A percentile compares a stretch with the other conserved stretches of the same genome.
These are phyloP conservation scores for Xylaria sp. DNA, from an alignment of 2,329 filamentous ascomycete species.

Conservation along the genomic window DNA sequence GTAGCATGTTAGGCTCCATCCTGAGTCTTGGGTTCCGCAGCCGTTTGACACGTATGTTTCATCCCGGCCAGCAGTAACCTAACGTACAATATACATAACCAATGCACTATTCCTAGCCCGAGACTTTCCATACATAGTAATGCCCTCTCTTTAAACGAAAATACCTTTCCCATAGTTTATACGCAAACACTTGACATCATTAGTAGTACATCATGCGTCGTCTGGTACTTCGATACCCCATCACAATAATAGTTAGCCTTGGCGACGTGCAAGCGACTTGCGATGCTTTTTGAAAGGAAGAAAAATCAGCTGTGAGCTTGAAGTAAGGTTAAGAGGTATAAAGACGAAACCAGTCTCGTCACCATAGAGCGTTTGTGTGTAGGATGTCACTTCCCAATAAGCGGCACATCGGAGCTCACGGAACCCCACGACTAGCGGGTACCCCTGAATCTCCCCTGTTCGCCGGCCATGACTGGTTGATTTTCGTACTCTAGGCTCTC, in stretches of 20 bases:
- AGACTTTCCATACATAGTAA: too few relatives aligned
- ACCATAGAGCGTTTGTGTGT: neutral
- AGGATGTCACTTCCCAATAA: slow-evolving; percentile 5
- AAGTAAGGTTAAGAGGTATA: slow-evolving; percentile 5
- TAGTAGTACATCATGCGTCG: neutral
- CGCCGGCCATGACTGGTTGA: too few relatives aligned
- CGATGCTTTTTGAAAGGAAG: neutral
- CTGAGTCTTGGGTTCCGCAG: too few relatives aligned
- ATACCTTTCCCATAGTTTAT: too few relatives aligned
- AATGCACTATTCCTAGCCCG: too few relatives aligned
- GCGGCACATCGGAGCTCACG: slow-evolving; percentile 12
- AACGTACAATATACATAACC: too few relatives aligned
- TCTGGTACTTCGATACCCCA: neutral
- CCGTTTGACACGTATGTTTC: too few relatives aligned
- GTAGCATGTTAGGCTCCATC: too few relatives aligned
- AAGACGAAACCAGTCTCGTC: neutral
- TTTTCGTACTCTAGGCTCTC: too few relatives aligned
- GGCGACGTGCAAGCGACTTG: neutral
- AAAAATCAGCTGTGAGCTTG: slow-evolving; percentile 1
- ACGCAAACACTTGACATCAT: too few relatives aligned
- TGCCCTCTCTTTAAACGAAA: too few relatives aligned
- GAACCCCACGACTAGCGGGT: slow-evolving; percentile 21
- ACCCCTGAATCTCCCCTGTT: slow-evolving; percentile 7
- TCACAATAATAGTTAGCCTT: neutral
- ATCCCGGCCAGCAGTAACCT: too few relatives aligned